Base-by-base conservation (phyloP, 108 stramenopile genomes). In the Nannochloropsis salina region DNA sequence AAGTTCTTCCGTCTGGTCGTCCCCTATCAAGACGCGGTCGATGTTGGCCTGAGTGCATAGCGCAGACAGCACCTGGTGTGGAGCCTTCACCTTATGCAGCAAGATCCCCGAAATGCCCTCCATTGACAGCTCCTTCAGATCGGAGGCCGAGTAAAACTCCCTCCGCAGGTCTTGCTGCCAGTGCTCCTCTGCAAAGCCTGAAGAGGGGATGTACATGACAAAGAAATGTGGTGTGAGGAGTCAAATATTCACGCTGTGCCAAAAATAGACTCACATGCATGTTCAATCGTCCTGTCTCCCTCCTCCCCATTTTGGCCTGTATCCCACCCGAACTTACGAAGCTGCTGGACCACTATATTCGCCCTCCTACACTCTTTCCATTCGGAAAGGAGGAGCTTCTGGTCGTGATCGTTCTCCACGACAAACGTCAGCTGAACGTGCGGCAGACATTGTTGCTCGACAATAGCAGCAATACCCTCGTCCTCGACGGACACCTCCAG, bases 11-110 rank as follows among this genome's bases (percentile, higher is more conserved):
- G 94, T 93, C 22, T 84, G 82, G 2, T 95, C 94, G 41, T 87
- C 87, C 79, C 96, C 96, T 40, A 95, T 88, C 21, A 96, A 82
- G 8, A 94, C 94, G 41, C 88, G 91, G 85, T 96, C 92, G 9
- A 95, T 92, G 45, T 86, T 82, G 80, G 94, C 90, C 41, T 45
- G 84, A 3, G 83, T 86, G 12, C 92, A 86, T 74, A 97, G 92
- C 9, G 93, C 94, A 84, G 92, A 91, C 87, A 93, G 87, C 20
- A 97, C 93, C n/a, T 90, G 51, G 20, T 90, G 91, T 18, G 94
- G 93, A 4, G 92, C 94, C 2, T 89, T 87, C 81, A 94, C 91
- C 82, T 90, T 88, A 87, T 96, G 93, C 86, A 95, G 95, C 45
- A 96, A 84, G 90, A 94, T 95, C 9, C 93, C 93, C n/a, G 85